phyloP scores from a whole-genome alignment of 805 yeast genomes.

The Candida loeiensis region DNA sequence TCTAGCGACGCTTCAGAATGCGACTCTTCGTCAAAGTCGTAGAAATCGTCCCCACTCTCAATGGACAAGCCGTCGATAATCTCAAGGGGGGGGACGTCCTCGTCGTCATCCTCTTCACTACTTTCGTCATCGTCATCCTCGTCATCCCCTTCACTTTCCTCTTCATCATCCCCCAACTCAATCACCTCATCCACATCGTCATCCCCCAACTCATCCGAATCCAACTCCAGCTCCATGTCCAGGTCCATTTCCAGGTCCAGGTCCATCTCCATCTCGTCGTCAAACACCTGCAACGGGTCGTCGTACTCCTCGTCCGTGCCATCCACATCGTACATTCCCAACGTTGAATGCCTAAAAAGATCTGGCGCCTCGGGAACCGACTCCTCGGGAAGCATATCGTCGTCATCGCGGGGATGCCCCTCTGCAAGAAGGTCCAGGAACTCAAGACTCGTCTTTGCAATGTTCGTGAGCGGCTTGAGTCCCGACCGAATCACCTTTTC shows the following conservation, averaged over 20 bases:
- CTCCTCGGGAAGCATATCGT: slow-evolving; percentile 40
- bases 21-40: slow-evolving; percentile 20
- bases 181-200: slow-evolving; percentile 11
- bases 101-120: slow-evolving; percentile 36
- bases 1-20: slow-evolving; percentile 38
- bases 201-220: slow-evolving; percentile 12
- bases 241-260: slow-evolving; percentile 21
- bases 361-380: slow-evolving; percentile 74
- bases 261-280: slow-evolving; percentile 24
- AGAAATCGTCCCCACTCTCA: slow-evolving; percentile 26
- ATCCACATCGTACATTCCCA: slow-evolving; percentile 91
- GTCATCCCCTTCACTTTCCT: slow-evolving; percentile 12
- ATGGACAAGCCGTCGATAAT: slow-evolving; percentile 32
- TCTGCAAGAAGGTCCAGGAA: slow-evolving; percentile 56
- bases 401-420: slow-evolving; percentile 44
- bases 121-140: slow-evolving; percentile 31
- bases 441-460: slow-evolving; percentile 55
- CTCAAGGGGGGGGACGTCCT: slow-evolving; percentile 28
- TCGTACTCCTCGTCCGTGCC: slow-evolving; percentile 51
- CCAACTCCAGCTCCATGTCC: slow-evolving; percentile 17
- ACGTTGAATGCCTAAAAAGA: slow-evolving; percentile 78
- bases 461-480: slow-evolving; percentile 53
- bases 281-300: slow-evolving; percentile 3
- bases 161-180: slow-evolving; percentile 10
- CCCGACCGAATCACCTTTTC: slow-evolving; percentile 56